phyloP scores from a whole-genome alignment of 2,329 filamentous ascomycete genomes.

The Paecilomyces sp. region DNA sequence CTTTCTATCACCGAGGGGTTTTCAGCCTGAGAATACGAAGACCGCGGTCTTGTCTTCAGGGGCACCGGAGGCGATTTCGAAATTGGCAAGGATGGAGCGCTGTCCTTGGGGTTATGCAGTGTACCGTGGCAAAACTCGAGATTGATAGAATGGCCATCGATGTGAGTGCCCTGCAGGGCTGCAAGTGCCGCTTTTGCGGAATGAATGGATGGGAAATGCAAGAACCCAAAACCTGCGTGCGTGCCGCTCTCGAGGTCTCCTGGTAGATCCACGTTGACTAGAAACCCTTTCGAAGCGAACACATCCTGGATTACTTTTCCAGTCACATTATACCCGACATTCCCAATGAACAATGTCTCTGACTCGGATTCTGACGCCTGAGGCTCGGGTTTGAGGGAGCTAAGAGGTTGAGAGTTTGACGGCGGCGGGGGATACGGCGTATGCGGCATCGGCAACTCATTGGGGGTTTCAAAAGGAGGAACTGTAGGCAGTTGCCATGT shows the following conservation, averaged over 20 bases:
- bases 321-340: slow-evolving; percentile 31
- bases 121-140: slow-evolving; percentile 29
- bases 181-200: slow-evolving; percentile 29
- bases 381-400: background rate
- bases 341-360: slow-evolving; percentile 31
- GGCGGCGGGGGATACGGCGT: background rate
- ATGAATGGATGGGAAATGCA: slow-evolving; percentile 26
- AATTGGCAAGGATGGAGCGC: slow-evolving; percentile 13
- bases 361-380: slow-evolving; percentile 1
- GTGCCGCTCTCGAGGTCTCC: slow-evolving; percentile 22
- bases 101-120: background rate
- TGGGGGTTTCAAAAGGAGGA: background rate
- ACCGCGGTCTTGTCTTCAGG: background rate
- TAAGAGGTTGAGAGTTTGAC: background rate
- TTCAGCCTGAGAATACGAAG: background rate
- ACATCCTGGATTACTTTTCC: slow-evolving; percentile 28
- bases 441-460: background rate
- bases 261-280: slow-evolving; percentile 28
- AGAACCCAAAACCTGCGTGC: slow-evolving; percentile 35
- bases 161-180: slow-evolving; percentile 26
- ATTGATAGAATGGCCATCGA: slow-evolving; percentile 34
- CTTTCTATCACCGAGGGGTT: background rate
- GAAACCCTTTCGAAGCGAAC: slow-evolving; percentile 30
- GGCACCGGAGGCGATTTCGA: slow-evolving; percentile 1
- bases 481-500: background rate